phyloP scores from a whole-genome alignment of 306 rosid genomes.

The Canavalia ensiformis region DNA sequence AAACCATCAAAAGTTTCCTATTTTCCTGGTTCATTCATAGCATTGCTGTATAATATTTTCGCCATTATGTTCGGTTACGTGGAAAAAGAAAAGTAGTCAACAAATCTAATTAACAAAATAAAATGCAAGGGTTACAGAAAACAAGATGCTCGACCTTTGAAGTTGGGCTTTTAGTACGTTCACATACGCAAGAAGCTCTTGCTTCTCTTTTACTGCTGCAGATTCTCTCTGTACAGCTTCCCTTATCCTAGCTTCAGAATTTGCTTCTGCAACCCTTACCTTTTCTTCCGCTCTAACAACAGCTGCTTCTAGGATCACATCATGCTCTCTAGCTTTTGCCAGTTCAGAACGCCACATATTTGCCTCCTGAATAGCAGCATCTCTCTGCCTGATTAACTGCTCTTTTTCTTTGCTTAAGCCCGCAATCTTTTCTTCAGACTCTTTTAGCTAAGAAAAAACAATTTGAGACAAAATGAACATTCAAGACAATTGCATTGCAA shows the following conservation, averaged over 20 bases:
- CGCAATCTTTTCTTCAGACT: constrained; percentile 64
- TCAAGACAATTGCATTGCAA: constrained; percentile 20
- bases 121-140: constrained; percentile 34
- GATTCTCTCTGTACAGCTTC: constrained; percentile 80
- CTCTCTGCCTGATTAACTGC: constrained; percentile 78
- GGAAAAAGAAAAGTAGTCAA: constrained; percentile 7
- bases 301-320: constrained; percentile 85
- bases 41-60: constrained; percentile 9
- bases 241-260: constrained; percentile 81
- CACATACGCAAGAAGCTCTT: constrained; percentile 86
- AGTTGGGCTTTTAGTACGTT: constrained; percentile 86
- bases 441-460: constrained; percentile 64
- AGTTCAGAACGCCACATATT: constrained; percentile 97
- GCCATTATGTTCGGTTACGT: constrained; percentile 5
- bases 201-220: constrained; percentile 76
- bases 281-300: constrained; percentile 93
- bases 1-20: constrained; percentile 3
- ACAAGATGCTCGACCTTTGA: constrained; percentile 75
- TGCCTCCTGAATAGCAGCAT: constrained; percentile 85
- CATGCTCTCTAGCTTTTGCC: constrained; percentile 95
- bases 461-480: constrained; percentile 41
- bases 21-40: constrained; percentile 16
- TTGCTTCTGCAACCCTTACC: constrained; percentile 84
- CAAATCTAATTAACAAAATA: constrained; percentile 24
- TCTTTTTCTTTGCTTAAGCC: constrained; percentile 80